Evolutionary conservation across 176 grass and related monocot species (phyloP), one percentile per base, ranked within the genome.

Genomic region (Ananas comosus): DNA sequence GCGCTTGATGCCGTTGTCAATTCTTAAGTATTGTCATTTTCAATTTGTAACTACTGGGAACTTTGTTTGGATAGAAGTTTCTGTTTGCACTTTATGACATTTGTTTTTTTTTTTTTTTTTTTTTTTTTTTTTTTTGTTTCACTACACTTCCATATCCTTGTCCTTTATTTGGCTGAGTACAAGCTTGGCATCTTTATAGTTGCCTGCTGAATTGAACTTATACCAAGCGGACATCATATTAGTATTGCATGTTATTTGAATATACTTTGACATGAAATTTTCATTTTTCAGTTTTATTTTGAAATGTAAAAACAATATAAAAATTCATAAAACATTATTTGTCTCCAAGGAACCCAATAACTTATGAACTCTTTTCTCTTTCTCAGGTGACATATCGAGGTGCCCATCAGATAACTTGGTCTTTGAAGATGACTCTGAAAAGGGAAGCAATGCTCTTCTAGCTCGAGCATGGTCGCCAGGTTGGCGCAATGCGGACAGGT

Each of bases 381-480:
- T 16, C 21, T 61, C 77, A 96, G 92, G 88, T 70, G 85, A 99
- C 49, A 50, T 82, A 65, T 93, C 94, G 1, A 81, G 74, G 54
- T 93, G 85, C 73, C 80, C 82, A 52, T 88, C 87, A 10, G 94
- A 99, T 13, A 78, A 80, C 25, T 75, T 99, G 68, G 72, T 87
- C 8, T 99, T 93, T 18, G 89, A 93, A 67, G 89, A 93, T 12
- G 89, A 93, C 13, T 93, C 85, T 1, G 94, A 99, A 72, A 80
- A 76, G 69, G 94, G 87, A 67, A 99, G 89, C 80, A 99, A 93
- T 51, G 94, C 94, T 3, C 86, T 99, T 66, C 89, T 99, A 14
- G 87, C 89, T 14, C 87, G 94, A 70, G 94, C 94, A 21, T 99
- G 94, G 94, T 88, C 87, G 10, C 94, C 94, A 1, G 84, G 94